Base-by-base conservation (phyloP, 176 grass and related monocot species). In the Rhynchospora tenuis region DNA sequence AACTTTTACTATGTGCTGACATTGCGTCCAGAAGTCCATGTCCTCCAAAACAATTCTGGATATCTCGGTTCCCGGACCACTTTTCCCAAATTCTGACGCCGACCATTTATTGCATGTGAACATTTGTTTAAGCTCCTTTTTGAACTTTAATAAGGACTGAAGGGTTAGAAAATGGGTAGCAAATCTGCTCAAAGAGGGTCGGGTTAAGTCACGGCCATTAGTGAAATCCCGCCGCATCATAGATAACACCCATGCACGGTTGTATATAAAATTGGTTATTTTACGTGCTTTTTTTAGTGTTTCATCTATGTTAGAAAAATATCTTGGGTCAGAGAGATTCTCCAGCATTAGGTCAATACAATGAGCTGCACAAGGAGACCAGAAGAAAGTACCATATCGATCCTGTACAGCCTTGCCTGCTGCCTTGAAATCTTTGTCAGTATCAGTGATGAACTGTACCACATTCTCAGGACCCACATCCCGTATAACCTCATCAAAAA, bases 351-450 rank as follows among this genome's bases (percentile, higher is more conserved):
- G 15, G 45, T 86, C 84, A 58, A 91, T 86, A 59, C 84, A 91
- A 42, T 87, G 81, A 55, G 61, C 83, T 20, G 74, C 54, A 73
- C 85, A 89, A 27, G 80, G 65, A 78, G 77, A 88, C 84, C 82
- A 91, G 59, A 91, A 91, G n/a, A 91, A 91, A 33, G 90, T 88
- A 29, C 22, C 83, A 15, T 89, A 84, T 56, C 74, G 82, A 26
- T 88, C 65, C 20, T 61, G 79, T 68, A 91, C 57, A 67, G 65
- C 73, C 65, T 83, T 86, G 31, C 86, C 90, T 67, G 59, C 65
- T 67, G 80, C 84, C 83, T 82, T 91, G 27, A 86, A 91, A 75
- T 82, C 82, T 65, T 72, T 60, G 13, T 83, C 26, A 33, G 81
- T 70, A 69, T 91, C 86, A 80, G 73, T 86, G 13, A 88, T 58